These are phyloP conservation scores for Cyberlindnera suaveolens DNA, from an alignment of 805 yeast genomes.

Conservation along the genomic window DNA sequence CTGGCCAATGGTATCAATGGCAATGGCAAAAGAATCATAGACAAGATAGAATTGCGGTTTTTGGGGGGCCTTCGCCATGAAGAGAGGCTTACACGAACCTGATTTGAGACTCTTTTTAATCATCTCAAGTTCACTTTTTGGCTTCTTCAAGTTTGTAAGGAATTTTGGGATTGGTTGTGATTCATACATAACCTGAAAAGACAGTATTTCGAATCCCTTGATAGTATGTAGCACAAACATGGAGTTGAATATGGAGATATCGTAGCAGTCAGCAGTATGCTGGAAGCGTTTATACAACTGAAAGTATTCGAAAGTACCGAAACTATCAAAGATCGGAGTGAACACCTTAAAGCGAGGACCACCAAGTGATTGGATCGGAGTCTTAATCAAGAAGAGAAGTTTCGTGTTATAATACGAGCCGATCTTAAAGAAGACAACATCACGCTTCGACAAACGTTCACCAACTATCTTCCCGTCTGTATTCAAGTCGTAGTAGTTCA, in stretches of 20 bases:
- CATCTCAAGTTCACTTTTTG: conserved; percentile 28
- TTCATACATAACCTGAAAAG: conserved; percentile 47
- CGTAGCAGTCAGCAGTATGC: conserved; percentile 50
- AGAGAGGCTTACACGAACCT: conserved; percentile 42
- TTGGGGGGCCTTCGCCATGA: conserved; percentile 55
- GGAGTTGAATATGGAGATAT: conserved; percentile 57
- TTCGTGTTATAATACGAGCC: conserved; percentile 64
- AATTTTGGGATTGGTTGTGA: conserved; percentile 55
- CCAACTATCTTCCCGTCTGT: conserved; percentile 37
- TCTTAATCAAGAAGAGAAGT: conserved; percentile 51
- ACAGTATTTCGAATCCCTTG: conserved; percentile 60
- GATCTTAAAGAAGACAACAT: conserved; percentile 55
- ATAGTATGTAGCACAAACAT: conserved; percentile 62
- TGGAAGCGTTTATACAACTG: conserved; percentile 41
- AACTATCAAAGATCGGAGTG: conserved; percentile 49
- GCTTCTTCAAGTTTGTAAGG: conserved; percentile 18
- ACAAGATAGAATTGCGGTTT: conserved; percentile 52
- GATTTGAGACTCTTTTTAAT: conserved; percentile 35
- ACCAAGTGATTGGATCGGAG: conserved; percentile 33
- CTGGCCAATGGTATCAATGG: conserved; percentile 53
- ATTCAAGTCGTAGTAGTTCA: conserved; percentile 44
- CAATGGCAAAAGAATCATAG: conserved; percentile 66
- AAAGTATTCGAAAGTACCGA: conserved; percentile 36
- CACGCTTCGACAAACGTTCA: conserved; percentile 42
- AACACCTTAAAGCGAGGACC: conserved; percentile 48